phyloP scores from a whole-genome alignment of 225 moss, liverwort and hornwort species.

The Pseudoscleropodium purum region DNA sequence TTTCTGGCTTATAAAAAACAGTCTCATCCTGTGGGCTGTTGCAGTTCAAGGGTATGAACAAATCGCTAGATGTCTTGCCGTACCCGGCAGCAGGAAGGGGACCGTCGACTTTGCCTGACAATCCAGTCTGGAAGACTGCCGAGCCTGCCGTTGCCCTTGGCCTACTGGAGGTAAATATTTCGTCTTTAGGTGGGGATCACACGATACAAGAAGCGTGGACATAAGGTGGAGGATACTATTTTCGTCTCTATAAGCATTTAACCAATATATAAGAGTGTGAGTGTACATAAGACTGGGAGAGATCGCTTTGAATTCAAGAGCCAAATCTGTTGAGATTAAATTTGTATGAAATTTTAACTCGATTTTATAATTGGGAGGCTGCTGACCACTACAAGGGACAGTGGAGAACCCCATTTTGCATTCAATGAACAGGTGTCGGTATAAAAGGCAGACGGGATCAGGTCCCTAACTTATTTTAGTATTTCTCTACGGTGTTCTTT shows the following conservation, averaged over 20 bases:
- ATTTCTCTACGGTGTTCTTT: neutral
- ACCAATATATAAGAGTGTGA: neutral
- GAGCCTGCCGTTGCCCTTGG: slow-evolving; percentile 86
- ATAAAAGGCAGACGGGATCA: neutral
- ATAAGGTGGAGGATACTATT: neutral
- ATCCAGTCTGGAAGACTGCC: slow-evolving; percentile 65
- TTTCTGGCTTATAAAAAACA: neutral
- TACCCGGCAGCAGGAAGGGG: slow-evolving; percentile 30
- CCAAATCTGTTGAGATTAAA: neutral
- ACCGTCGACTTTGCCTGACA: slow-evolving; percentile 52
- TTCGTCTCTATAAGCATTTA: neutral
- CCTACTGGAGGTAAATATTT: slow-evolving; percentile 60
- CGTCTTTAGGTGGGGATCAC: neutral
- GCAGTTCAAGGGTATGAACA: slow-evolving; percentile 65
- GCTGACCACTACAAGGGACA: neutral
- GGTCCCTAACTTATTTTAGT: neutral
- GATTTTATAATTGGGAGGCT: neutral
- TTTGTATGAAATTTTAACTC: neutral
- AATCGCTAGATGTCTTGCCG: slow-evolving; percentile 41
- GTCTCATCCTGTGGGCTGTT: neutral
- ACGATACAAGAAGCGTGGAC: neutral
- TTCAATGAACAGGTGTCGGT: neutral
- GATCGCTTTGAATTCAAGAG: neutral
- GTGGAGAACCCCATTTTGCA: neutral
- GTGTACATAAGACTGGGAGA: neutral